A percentile compares a stretch with the other conserved stretches of the same genome.
Evolutionary conservation across 352 stramenopile genomes (phyloP).

Genomic region (Globisporangium alternatum): DNA sequence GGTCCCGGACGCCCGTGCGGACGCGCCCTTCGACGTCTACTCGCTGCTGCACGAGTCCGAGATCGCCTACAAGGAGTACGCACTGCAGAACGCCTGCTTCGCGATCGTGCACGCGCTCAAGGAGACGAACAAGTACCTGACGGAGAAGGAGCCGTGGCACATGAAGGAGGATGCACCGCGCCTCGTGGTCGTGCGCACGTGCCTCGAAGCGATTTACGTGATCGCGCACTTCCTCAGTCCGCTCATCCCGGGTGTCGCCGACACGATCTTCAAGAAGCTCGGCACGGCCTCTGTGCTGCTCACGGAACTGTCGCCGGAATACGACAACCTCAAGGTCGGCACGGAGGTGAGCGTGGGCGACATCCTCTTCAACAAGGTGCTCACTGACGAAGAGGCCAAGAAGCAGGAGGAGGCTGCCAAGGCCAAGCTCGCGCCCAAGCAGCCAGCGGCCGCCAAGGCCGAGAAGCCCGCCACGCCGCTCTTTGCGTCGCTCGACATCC

Average conservation of each 20-base stretch:
- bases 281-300: constrained; percentile 79
- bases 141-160: constrained; percentile 97
- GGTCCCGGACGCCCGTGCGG: constrained; percentile 53
- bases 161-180: constrained; percentile 90
- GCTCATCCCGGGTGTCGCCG: constrained; percentile 90
- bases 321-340: constrained; percentile 91
- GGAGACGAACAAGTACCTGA: constrained; percentile 98
- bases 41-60: constrained; percentile 78
- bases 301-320: constrained; percentile 72
- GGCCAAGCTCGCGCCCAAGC: constrained; percentile 39
- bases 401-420: constrained; percentile 55
- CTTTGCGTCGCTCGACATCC: constrained; percentile 79
- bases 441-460: constrained; percentile 33
- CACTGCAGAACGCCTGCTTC: constrained; percentile 89
- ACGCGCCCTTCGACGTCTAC: constrained; percentile 86
- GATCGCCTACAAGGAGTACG: constrained; percentile 91
- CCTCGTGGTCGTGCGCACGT: constrained; percentile 92
- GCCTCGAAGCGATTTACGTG: constrained; percentile 97
- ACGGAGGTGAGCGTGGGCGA: constrained; percentile 89
- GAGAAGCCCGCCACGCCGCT: constrained; percentile 57
- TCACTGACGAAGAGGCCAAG: constrained; percentile 72
- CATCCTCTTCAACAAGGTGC: constrained; percentile 95
- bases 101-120: constrained; percentile 89
- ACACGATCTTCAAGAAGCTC: constrained; percentile 95
- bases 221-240: constrained; percentile 95